Evolutionary conservation across 306 rosid genomes (phyloP).

Genomic region (Rosa multiflora): DNA sequence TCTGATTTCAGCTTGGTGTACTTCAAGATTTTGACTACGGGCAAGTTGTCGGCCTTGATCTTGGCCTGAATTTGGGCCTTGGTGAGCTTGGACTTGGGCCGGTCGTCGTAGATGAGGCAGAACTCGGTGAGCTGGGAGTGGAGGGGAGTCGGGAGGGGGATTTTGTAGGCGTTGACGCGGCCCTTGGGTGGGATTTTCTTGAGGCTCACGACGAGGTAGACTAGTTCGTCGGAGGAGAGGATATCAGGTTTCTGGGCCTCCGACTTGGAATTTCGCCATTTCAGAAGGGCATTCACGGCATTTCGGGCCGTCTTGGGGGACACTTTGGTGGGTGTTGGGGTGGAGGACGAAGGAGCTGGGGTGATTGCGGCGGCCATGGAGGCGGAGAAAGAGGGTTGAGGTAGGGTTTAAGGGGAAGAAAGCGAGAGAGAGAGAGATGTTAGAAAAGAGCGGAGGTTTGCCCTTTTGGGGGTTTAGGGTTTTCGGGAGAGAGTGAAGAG

Average conservation of each 20-base stretch:
- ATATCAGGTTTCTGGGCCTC: conserved; percentile 54
- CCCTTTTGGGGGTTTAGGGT: background rate
- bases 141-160: conserved; percentile 61
- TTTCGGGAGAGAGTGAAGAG: too few species aligned
- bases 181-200: conserved; percentile 54
- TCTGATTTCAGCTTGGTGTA: conserved; percentile 68
- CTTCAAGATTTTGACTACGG: conserved; percentile 55
- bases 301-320: conserved; percentile 29
- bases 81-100: conserved; percentile 46
- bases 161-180: conserved; percentile 63
- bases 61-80: conserved; percentile 48
- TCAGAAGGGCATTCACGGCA: conserved; percentile 63
- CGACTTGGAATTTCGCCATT: conserved; percentile 51
- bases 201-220: conserved; percentile 58
- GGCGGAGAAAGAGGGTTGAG: background rate
- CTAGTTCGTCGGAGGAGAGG: conserved; percentile 52
- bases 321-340: conserved; percentile 13
- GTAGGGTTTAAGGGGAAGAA: conserved; percentile 14
- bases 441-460: background rate
- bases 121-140: conserved; percentile 43
- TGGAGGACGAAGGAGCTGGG: conserved; percentile 17
- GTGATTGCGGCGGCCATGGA: conserved; percentile 30
- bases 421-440: background rate
- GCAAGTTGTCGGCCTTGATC: conserved; percentile 52
- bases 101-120: conserved; percentile 76